phyloP scores from a whole-genome alignment of 1,284 basidiomycete species.

The Naganishia sp. region DNA sequence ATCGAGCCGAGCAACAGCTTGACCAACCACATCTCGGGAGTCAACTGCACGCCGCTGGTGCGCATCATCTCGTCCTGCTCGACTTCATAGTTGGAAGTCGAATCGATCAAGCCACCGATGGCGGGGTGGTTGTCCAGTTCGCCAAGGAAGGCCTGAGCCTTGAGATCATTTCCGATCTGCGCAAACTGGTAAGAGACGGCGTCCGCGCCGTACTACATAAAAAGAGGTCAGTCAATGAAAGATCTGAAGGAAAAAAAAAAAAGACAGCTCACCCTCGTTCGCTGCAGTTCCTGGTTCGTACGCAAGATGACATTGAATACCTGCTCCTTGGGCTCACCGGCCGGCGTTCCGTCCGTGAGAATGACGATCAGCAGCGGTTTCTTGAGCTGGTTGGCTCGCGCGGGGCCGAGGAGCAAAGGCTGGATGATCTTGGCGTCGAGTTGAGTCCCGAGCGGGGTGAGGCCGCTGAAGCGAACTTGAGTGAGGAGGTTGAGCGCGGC shows the following conservation, averaged over 20 bases:
- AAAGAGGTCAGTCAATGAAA: background rate
- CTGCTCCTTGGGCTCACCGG: constrained; percentile 53
- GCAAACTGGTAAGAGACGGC: constrained; percentile 52
- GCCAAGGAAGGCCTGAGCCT: constrained; percentile 54
- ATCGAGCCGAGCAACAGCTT: constrained; percentile 38
- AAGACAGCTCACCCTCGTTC: constrained; percentile 38
- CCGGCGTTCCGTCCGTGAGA: constrained; percentile 54
- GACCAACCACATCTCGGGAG: constrained; percentile 51
- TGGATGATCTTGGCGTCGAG: constrained; percentile 55
- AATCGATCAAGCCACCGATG: constrained; percentile 54
- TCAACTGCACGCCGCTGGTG: constrained; percentile 45
- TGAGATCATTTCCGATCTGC: constrained; percentile 54
- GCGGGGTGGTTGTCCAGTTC: constrained; percentile 55
- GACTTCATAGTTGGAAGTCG: constrained; percentile 53
- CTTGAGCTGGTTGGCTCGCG: constrained; percentile 47
- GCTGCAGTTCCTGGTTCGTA: constrained; percentile 48
- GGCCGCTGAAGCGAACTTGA: constrained; percentile 56
- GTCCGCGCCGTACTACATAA: constrained; percentile 51
- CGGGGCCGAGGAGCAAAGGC: constrained; percentile 55
- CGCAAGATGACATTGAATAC: constrained; percentile 53
- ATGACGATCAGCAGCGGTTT: constrained; percentile 56
- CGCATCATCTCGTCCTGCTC: constrained; percentile 54
- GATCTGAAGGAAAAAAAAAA: background rate
- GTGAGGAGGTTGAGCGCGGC: constrained; percentile 51
- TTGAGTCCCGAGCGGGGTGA: constrained; percentile 55